Conservation (phyloP, 2,329 filamentous ascomycete species). For the Coniochaeta sp. region DNA sequence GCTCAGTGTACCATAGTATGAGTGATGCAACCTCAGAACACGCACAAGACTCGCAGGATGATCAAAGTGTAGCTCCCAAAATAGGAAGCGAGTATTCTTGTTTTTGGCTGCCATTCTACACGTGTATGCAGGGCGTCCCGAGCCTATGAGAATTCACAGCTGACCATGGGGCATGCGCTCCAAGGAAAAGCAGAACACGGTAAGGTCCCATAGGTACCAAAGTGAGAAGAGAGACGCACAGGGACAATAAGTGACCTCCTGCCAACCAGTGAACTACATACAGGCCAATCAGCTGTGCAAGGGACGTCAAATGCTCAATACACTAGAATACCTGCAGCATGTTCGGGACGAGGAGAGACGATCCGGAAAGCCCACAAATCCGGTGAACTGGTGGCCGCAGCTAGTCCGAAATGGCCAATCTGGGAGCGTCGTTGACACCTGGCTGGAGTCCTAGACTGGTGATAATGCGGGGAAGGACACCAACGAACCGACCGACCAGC, state of each 20-base stretch:
- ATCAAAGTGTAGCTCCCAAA: background rate
- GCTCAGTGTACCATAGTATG: background rate
- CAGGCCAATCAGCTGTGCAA: background rate
- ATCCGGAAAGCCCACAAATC: background rate
- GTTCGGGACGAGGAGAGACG: constrained; percentile 1
- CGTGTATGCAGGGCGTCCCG: background rate
- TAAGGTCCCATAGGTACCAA: too few species aligned
- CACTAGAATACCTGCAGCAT: background rate
- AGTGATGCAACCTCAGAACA: background rate
- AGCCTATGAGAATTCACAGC: background rate
- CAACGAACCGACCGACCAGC: background rate
- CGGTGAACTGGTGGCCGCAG: background rate
- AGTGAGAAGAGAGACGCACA: background rate
- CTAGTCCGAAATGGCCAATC: background rate
- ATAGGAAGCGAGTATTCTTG: background rate
- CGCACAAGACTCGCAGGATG: background rate
- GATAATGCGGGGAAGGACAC: background rate
- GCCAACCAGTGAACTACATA: background rate
- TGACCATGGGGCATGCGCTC: background rate
- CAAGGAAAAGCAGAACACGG: background rate
- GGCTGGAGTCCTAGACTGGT: background rate
- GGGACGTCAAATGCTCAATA: background rate
- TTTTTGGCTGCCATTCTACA: background rate
- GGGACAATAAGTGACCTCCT: background rate
- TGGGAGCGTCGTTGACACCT: background rate